These are phyloP conservation scores for Leucocoprinus sp. DNA, from an alignment of 768 basidiomycete genomes.

Conservation along the genomic window DNA sequence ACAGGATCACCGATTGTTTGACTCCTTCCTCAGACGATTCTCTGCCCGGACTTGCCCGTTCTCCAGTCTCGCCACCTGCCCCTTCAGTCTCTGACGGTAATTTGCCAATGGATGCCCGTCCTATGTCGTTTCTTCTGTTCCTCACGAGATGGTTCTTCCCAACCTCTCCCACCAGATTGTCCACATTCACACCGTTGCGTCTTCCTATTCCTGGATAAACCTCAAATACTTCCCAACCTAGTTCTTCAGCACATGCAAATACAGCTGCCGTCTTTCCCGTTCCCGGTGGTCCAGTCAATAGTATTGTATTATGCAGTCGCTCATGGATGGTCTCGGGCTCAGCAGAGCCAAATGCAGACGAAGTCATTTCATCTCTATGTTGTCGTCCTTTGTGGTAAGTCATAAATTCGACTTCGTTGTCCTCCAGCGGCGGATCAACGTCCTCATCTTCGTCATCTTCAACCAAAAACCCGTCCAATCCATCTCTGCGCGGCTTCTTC, in stretches of 20 bases:
- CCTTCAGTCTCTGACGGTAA: conserved; percentile 2
- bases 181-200: conserved; percentile 71
- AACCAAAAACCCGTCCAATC: conserved; percentile 55
- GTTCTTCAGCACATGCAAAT: conserved; percentile 88
- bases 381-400: conserved; percentile 13
- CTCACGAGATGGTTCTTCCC: conserved; percentile 84
- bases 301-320: conserved; percentile 72
- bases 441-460: conserved; percentile 33
- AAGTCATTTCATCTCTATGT: neutral
- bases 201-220: conserved; percentile 94
- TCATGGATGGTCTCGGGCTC: conserved; percentile 24
- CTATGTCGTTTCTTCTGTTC: conserved; percentile 16
- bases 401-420: conserved; percentile 15
- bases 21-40: conserved; percentile 4
- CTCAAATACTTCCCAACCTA: conserved; percentile 95
- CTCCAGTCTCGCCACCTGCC: neutral
- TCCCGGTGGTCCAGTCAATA: conserved; percentile 77
- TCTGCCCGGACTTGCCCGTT: conserved; percentile 1
- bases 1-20: conserved; percentile 77
- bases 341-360: conserved; percentile 1
- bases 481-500: conserved; percentile 46
- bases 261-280: conserved; percentile 88
- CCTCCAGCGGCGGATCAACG: conserved; percentile 19
- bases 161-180: conserved; percentile 81
- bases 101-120: conserved; percentile 5